These are phyloP conservation scores for Peniophora sp. DNA, from an alignment of 1,284 basidiomycete genomes.

Conservation along the genomic window DNA sequence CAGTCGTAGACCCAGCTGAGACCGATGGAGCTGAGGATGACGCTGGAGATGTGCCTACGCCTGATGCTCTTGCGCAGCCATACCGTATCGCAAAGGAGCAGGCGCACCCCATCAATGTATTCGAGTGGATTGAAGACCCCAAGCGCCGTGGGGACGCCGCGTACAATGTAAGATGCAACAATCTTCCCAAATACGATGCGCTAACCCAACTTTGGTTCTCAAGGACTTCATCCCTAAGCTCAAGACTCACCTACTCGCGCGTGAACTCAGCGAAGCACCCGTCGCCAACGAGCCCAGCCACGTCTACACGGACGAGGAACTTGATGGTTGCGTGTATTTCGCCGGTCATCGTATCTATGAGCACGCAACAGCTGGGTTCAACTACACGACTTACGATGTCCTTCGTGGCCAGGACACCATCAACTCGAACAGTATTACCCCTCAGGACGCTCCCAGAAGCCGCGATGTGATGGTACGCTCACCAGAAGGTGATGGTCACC, in stretches of 20 bases:
- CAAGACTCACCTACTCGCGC: conserved; percentile 13
- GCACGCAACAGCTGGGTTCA: conserved; percentile 17
- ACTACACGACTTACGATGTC: conserved; percentile 26
- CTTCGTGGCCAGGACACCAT: conserved; percentile 25
- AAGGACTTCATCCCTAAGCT: conserved; percentile 18
- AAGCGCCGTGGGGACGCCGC: neutral
- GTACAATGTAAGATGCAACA: neutral
- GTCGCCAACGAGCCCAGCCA: neutral
- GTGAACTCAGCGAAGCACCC: neutral
- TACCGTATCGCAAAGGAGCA: too few species aligned
- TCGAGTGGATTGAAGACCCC: neutral
- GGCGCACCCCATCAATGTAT: too few species aligned
- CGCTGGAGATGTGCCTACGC: too few species aligned
- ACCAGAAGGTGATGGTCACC: neutral
- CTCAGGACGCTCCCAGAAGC: conserved; percentile 11
- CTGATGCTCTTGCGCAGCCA: too few species aligned
- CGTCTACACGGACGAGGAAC: conserved; percentile 3
- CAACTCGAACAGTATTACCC: conserved; percentile 18
- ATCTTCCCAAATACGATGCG: too few species aligned
- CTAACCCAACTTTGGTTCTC: too few species aligned
- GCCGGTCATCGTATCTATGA: conserved; percentile 16
- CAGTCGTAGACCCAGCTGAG: too few species aligned
- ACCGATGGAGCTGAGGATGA: too few species aligned
- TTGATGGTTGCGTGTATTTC: conserved; percentile 9
- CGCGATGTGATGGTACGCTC: neutral